Base-by-base conservation (phyloP, 1,139 yeast genomes). In the Debaryomycetaceae sp. region DNA sequence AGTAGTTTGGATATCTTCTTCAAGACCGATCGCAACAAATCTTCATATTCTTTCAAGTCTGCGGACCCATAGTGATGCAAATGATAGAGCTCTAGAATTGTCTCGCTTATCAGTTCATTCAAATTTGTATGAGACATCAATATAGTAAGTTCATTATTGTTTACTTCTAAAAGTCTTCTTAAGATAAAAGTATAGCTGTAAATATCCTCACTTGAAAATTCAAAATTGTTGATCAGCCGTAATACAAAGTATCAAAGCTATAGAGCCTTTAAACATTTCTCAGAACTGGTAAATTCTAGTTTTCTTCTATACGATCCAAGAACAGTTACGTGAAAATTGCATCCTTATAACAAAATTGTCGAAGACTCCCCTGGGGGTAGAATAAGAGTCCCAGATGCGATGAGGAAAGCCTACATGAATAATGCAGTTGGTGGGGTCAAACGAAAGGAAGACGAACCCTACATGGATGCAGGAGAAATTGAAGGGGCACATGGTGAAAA, bases 41-140 rank as follows among this genome's bases (percentile, higher is more conserved):
- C 13, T 38, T 58, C 60, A 43, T 63, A 65, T 8, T 46, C 48
- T 8, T 40, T 37, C 13, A 42, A 49, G 36, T 42, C 38, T 9
- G 39, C 24, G 11, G 34, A 20, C 24, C 41, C 44, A 40, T 44
- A 58, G 9, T 45, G 40, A 45, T 57, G 58, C 14, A 65, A 56
- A 5, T 46, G 34, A 42, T 61, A 60, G 9, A 65, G 51, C 34
- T 61, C 59, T 39, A 57, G 55, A 24, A 65, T 51, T 2, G 62
- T 57, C 30, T 49, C 50, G 39, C 56, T 61, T n/a, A 65, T 56
- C 22, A 59, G 54, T 8, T 55, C 58, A 35, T 52, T 50, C 46
- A 54, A 46, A 14, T 44, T 22, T 7, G 31, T 34, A 37, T 37
- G 38, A 13, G 47, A 30, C 55, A 51, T 51, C 24, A 34, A 27